phyloP scores from a whole-genome alignment of 140 eudicot genomes.

The Cichorium intybus region DNA sequence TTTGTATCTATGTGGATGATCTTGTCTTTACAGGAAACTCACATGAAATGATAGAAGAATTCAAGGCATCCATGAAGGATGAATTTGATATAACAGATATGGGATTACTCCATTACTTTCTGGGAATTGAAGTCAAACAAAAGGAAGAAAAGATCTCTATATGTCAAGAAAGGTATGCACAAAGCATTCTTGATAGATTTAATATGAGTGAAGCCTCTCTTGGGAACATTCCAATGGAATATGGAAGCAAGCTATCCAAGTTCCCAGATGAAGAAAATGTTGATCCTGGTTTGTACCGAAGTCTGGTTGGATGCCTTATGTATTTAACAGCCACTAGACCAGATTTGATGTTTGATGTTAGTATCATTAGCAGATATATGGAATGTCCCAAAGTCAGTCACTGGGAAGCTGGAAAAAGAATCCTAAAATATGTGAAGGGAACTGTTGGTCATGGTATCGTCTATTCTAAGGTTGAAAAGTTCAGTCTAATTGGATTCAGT shows the following conservation, averaged over 20 bases:
- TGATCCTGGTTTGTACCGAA: background rate
- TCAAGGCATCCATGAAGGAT: no score
- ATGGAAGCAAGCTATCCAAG: background rate
- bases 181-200: background rate
- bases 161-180: background rate
- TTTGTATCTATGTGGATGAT: background rate
- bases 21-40: no score
- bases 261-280: background rate
- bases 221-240: background rate
- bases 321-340: background rate
- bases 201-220: background rate
- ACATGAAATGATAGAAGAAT: no score
- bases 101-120: background rate
- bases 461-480: background rate
- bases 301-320: background rate
- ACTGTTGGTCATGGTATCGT: background rate
- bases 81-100: background rate
- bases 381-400: background rate
- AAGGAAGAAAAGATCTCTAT: background rate
- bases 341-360: background rate
- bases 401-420: background rate
- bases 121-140: background rate
- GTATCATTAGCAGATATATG: background rate
- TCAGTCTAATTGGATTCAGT: background rate
- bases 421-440: background rate